A percentile compares a stretch with the other conserved stretches of the same genome.
Evolutionary conservation across 352 stramenopile species (phyloP).

Genomic region (Phytophthora sansomeana): DNA sequence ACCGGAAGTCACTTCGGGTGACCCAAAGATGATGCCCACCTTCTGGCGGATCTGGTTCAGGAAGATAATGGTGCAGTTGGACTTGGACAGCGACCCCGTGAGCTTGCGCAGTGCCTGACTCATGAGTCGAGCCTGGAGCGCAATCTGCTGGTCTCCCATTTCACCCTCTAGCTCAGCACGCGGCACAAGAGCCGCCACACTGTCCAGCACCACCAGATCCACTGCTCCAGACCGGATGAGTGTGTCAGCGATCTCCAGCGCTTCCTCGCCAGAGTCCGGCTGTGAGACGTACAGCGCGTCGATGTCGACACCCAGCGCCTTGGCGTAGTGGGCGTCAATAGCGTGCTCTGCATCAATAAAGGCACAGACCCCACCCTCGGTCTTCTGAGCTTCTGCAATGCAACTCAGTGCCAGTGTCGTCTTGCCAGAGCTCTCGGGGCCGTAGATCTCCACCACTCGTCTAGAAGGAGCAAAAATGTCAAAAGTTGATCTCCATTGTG

Average conservation of each 20-base stretch:
- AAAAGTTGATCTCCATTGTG: constrained; percentile 15
- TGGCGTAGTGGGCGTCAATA: constrained; percentile 97
- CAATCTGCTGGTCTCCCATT: constrained; percentile 98
- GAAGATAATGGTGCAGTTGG: constrained; percentile 98
- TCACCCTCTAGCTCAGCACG: constrained; percentile 95
- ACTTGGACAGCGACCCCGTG: constrained; percentile 95
- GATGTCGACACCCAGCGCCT: constrained; percentile 94
- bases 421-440: constrained; percentile 98
- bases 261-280: constrained; percentile 98
- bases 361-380: constrained; percentile 90
- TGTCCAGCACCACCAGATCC: constrained; percentile 98
- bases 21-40: constrained; percentile 97
- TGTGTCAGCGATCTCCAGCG: constrained; percentile 98
- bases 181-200: constrained; percentile 97
- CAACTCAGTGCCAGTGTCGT: constrained; percentile 98
- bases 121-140: constrained; percentile 97
- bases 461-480: constrained; percentile 46
- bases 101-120: constrained; percentile 98
- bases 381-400: constrained; percentile 96
- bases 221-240: constrained; percentile 96
- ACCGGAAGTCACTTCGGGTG: constrained; percentile 96
- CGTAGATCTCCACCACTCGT: constrained; percentile 99
- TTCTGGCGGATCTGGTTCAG: constrained; percentile 99
- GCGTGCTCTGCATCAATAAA: constrained; percentile 99
- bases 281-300: constrained; percentile 97